Evolutionary conservation across 2,329 filamentous ascomycete species (phyloP), one percentile per base, ranked within the genome.

Genomic region (Alternaria dauci): DNA sequence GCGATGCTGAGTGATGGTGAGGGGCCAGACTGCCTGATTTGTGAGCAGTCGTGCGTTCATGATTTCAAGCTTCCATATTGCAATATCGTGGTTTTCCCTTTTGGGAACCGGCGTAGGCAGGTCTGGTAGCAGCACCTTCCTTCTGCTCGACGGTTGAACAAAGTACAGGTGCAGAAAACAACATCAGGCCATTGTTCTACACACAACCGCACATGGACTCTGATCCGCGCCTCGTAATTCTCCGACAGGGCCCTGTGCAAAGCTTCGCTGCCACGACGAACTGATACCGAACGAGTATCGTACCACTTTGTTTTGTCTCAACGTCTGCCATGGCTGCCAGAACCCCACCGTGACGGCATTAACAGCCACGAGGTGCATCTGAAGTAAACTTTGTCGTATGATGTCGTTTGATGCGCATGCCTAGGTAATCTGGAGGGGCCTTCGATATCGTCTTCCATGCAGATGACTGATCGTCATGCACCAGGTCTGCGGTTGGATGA

Each of bases 361-460:
- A 61, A 63, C 48, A 60, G 58, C 61, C 55, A 66, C 20, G 61
- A 60, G 63, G 58, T 57, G 54, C 41, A 56, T 61, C 70, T 72
- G 72, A 66, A 52, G 73, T 67, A 76, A 77, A 76, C 74, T 71
- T 71, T 65, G 73, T 76, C 72, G 74, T 76, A 76, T 68, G 72
- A 76, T 69, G 63, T 65, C 72, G 74, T 76, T 76, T 76, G 72
- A 74, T 69, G 62, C 55, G 43, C 61, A 55, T 39, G 62, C 62
- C 62, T 61, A 50, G 63, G 51, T 58, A 62, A 52, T 58, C 59
- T 61, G 59, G 60, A 62, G 48, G n/a, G 46, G 41, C 53, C 26
- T 61, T 59, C 54, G 51, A 55, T 62, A 25, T 59, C 52, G 65
- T 68, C 61, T 66, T 59, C 61, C 48, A 60, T 61, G 61, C 60